Conservation (phyloP, 306 rosid genomes). For the Gynostemma pentaphyllum region DNA sequence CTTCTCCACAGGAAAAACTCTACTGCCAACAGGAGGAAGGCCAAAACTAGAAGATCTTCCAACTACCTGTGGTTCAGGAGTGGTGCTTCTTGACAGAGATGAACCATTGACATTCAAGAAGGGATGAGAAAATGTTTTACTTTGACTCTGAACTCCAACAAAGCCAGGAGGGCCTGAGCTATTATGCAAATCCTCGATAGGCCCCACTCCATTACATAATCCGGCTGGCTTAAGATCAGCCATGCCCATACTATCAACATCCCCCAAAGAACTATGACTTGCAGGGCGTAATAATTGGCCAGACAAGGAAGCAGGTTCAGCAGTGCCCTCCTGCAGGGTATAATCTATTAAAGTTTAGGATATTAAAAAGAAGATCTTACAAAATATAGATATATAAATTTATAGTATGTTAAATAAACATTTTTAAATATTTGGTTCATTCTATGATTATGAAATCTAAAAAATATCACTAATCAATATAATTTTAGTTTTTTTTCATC, state of each 20-base stretch:
- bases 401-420: too few species aligned
- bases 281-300: constrained; percentile 52
- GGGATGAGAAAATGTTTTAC: constrained; percentile 29
- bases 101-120: constrained; percentile 48
- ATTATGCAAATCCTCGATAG: constrained; percentile 46
- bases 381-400: too few species aligned
- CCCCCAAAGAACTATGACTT: constrained; percentile 58
- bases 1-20: constrained; percentile 35
- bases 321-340: constrained; percentile 66
- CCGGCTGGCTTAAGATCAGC: constrained; percentile 28
- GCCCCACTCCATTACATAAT: constrained; percentile 30
- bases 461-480: too few species aligned
- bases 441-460: too few species aligned
- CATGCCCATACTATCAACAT: constrained; percentile 34
- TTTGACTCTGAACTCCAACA: constrained; percentile 53
- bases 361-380: constrained; percentile 8
- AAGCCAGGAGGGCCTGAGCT: constrained; percentile 37
- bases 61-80: constrained; percentile 63
- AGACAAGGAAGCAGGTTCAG: constrained; percentile 45
- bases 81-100: constrained; percentile 51
- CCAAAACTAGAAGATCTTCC: constrained; percentile 53
- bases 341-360: constrained; percentile 12
- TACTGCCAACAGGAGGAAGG: constrained; percentile 53
- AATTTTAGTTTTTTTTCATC: too few species aligned
- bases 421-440: too few species aligned